Evolutionary conservation across 2,329 filamentous ascomycete genomes (phyloP).

Genomic region (Penicillium griseofulvum): DNA sequence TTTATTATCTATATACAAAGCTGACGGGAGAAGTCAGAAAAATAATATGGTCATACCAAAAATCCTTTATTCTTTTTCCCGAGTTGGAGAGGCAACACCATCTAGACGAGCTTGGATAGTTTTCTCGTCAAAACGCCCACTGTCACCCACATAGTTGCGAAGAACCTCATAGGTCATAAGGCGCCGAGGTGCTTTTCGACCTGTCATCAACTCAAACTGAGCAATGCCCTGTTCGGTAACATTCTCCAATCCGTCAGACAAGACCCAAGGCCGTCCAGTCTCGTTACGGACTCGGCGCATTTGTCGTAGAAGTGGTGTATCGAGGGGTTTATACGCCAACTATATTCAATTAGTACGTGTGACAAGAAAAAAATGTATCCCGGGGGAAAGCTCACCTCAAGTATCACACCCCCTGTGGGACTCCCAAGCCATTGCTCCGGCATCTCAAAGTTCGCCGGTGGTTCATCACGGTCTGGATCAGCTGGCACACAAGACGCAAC

Average conservation of each 20-base stretch:
- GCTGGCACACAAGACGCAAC: constrained; percentile 75
- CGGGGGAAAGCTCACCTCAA: constrained; percentile 54
- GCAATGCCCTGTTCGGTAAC: constrained; percentile 77
- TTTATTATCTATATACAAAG: not conserved
- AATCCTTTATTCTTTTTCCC: not conserved
- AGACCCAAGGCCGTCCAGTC: constrained; percentile 61
- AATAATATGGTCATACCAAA: not conserved
- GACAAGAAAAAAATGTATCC: not conserved
- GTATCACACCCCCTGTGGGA: constrained; percentile 70
- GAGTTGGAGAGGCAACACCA: constrained; percentile 20
- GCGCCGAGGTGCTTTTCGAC: constrained; percentile 65
- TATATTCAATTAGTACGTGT: constrained; percentile 25
- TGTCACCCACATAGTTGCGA: constrained; percentile 36
- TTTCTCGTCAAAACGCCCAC: constrained; percentile 38
- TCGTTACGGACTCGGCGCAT: constrained; percentile 59
- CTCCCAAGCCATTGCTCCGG: constrained; percentile 69
- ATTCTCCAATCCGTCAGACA: constrained; percentile 72
- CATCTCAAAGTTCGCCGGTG: constrained; percentile 67
- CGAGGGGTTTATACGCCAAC: constrained; percentile 67
- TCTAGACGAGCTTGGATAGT: constrained; percentile 38
- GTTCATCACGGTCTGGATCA: constrained; percentile 61
- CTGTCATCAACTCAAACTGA: constrained; percentile 79
- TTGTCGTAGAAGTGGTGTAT: constrained; percentile 69
- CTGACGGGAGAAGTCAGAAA: not conserved
- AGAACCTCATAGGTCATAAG: constrained; percentile 67